Evolutionary conservation across 2,329 filamentous ascomycete species (phyloP).

Genomic region (Exophiala alcalophila): DNA sequence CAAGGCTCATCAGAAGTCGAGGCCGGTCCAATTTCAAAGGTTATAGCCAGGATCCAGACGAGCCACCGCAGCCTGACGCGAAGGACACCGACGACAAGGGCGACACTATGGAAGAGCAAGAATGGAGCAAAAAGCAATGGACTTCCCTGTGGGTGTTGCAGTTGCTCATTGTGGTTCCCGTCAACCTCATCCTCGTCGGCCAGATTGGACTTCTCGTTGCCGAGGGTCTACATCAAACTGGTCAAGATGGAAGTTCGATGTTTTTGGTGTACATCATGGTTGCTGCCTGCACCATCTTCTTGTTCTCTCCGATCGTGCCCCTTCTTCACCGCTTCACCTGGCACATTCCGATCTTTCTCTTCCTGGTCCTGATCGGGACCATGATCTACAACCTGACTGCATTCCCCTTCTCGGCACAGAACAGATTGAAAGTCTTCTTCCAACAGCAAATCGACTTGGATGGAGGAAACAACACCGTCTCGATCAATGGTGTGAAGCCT

Average conservation of each 20-base stretch:
- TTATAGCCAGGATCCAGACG: conserved; percentile 29
- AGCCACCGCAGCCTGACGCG: conserved; percentile 11
- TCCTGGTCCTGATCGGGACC: conserved; percentile 70
- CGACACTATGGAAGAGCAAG: conserved; percentile 60
- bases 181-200: conserved; percentile 72
- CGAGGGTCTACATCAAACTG: conserved; percentile 73
- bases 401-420: conserved; percentile 80
- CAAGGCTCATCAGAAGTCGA: conserved; percentile 22
- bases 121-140: conserved; percentile 77
- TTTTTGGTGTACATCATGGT: conserved; percentile 70
- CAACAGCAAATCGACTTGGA: conserved; percentile 77
- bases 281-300: conserved; percentile 64
- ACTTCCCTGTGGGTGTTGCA: conserved; percentile 87
- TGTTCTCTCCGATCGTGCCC: conserved; percentile 73
- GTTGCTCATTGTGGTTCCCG: conserved; percentile 73
- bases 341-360: conserved; percentile 74
- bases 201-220: conserved; percentile 73
- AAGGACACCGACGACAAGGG: conserved; percentile 29
- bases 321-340: conserved; percentile 84
- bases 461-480: conserved; percentile 65
- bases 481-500: conserved; percentile 64
- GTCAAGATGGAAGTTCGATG: conserved; percentile 73
- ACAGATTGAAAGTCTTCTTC: conserved; percentile 84
- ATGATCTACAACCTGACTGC: conserved; percentile 80
- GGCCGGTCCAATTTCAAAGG: conserved; percentile 27